Evolutionary conservation across 495 filamentous ascomycete genomes (phyloP), one percentile per base, ranked within the genome.

Genomic region (Xylaria acuta): DNA sequence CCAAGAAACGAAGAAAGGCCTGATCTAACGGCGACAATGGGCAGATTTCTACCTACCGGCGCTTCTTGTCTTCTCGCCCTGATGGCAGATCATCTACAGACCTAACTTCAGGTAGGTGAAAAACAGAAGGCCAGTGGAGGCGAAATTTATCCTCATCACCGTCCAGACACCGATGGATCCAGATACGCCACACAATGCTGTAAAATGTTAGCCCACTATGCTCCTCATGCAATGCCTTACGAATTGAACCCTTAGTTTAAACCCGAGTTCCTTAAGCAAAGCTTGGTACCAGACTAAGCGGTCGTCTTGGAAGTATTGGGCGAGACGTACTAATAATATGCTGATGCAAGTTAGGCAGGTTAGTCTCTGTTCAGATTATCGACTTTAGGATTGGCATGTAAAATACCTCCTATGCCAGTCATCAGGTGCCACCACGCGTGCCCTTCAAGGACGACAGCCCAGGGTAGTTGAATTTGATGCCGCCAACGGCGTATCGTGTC

Each of bases 361-460:
- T 36, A 59, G 43, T 53, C 25, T 38, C 43, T 51, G 7, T 20
- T 68, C 47, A 14, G 7, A 54, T 58, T 56, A 40, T 22, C 7
- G 38, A 63, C 0, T 32, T 22, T 43, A 22, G 25, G 47, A 32
- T 40, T 9, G 2, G 34, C 14, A 27, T 27, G 22, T 38, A 38
- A 79, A 79, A 69, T 80, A 85, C 83, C 81, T 73, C 82, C 82
- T 80, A 79, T 69, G 41, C 72, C 76, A 41, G 77, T 79, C 77
- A 79, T 73, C 22, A 90, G 89, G 82, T 91, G 96, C 95, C 96
- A 99, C 96, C 96, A 98, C 14, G 94, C 96, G 84, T 99, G 96
- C 0, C 94, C 95, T 81, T 98, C 96, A 3, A 97, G 83, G 14
- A 98, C 69, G 11, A 97, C 87, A 1, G 95, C 93, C 96, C 96